Base-by-base conservation (phyloP, 2,329 filamentous ascomycete genomes). In the Aureobasidium sp. region DNA sequence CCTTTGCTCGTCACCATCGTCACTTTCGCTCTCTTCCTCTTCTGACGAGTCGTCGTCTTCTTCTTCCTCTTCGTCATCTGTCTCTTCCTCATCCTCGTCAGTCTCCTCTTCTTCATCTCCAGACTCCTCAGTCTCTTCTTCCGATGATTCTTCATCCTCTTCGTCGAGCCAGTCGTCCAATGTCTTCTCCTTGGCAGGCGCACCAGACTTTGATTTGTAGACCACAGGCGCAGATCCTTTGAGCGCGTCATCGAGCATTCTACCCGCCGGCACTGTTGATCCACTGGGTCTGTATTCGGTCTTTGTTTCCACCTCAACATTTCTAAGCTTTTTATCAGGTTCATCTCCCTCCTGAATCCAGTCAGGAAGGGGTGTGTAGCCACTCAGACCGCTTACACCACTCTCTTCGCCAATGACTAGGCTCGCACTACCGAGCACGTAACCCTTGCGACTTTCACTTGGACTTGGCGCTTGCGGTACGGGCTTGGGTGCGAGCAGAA, bases 141-240 rank as follows among this genome's bases (percentile, higher is more conserved):
- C 79, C 10, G 44, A 48, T 5, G 46, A 13, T 1, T 60, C 57
- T n/a, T 79, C 80, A 17, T 85, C 84, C 47, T 84, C 85, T 70
- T 91, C 89, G 5, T 87, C 91, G 62, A 97, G 79, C 92, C 94
- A 97, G 72, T 96, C 91, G 77, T 97, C 92, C 65, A 99, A 77
- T 24, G 87, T 90, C 82, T 96, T 96, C 44, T 85, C 84, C 57
- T 86, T 74, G 17, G 70, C 64, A 55, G 69, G 59, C 64, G 72
- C 64, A 55, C 67, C 68, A 0, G 83, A 74, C 69, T 86, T 86
- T 15, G 76, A 77, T 17, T 47, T 82, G n/a, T 62, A 62, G 17
- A 27, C 20, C 5, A 56, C 32, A 43, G 72, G 75, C 9, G 74
- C 75, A 67, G 74, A 66, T 71, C 74, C 69, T 59, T 74, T 63